Conservation (phyloP, 2,329 filamentous ascomycete genomes). For the Aaosphaeria pasadenensis region DNA sequence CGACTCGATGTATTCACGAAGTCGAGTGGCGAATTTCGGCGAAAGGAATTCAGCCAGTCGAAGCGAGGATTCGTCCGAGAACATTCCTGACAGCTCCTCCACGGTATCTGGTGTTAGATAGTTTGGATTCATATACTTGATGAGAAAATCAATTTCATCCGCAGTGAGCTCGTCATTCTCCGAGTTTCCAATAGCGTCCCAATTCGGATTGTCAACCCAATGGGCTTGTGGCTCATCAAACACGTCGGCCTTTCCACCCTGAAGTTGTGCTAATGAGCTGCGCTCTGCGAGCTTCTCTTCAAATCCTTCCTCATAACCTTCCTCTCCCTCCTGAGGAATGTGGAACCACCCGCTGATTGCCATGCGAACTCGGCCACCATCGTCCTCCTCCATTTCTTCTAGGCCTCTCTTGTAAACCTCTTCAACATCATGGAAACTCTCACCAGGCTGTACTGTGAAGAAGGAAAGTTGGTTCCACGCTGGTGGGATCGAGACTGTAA, state of each 20-base stretch:
- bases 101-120: conserved; percentile 92
- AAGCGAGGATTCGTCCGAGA: conserved; percentile 79
- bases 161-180: conserved; percentile 64
- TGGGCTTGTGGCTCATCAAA: conserved; percentile 76
- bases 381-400: conserved; percentile 60
- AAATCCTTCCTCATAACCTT: conserved; percentile 82
- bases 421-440: conserved; percentile 98
- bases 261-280: conserved; percentile 88
- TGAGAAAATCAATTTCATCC: conserved; percentile 80
- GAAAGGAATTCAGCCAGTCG: conserved; percentile 76
- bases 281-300: conserved; percentile 86
- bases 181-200: conserved; percentile 38
- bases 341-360: conserved; percentile 99
- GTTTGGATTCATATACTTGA: conserved; percentile 84
- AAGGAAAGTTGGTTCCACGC: conserved; percentile 98
- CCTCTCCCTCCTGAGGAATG: conserved; percentile 91
- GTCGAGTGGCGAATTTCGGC: conserved; percentile 68
- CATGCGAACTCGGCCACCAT: conserved; percentile 83
- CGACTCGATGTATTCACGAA: conserved; percentile 70
- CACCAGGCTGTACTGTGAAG: conserved; percentile 96
- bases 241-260: conserved; percentile 78
- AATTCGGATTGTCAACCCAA: conserved; percentile 45
- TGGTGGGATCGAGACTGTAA: conserved; percentile 79
- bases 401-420: conserved; percentile 77
- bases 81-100: conserved; percentile 75